phyloP scores from a whole-genome alignment of 768 basidiomycete species.

The Agrocybe pediades region DNA sequence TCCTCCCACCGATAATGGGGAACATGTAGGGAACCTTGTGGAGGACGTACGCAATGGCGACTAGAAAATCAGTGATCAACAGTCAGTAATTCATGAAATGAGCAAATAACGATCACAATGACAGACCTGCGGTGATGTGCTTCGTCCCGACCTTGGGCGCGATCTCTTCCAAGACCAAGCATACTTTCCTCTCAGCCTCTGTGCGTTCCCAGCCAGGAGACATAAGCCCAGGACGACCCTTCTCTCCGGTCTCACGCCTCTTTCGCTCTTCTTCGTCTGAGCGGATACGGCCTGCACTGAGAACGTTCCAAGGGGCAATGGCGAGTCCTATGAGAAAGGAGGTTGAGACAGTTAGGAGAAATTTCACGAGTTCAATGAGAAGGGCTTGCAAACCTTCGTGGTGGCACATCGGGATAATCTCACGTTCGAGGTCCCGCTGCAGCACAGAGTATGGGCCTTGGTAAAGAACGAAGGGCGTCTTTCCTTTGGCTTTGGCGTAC shows the following conservation, averaged over 20 bases:
- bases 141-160: slow-evolving; percentile 50
- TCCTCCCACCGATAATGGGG: slow-evolving; percentile 53
- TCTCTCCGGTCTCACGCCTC: slow-evolving; percentile 31
- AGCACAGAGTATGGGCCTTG: slow-evolving; percentile 48
- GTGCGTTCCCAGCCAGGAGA: slow-evolving; percentile 44
- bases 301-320: slow-evolving; percentile 33
- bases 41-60: slow-evolving; percentile 56
- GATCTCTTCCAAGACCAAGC: slow-evolving; percentile 48
- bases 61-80: slow-evolving; percentile 18
- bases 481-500: slow-evolving; percentile 47
- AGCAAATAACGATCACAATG: not conserved
- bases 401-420: slow-evolving; percentile 49
- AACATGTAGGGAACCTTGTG: slow-evolving; percentile 56
- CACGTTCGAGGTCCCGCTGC: slow-evolving; percentile 50
- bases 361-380: not conserved
- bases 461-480: slow-evolving; percentile 55
- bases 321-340: slow-evolving; percentile 14
- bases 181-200: slow-evolving; percentile 43
- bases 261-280: slow-evolving; percentile 46
- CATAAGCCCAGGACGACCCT: slow-evolving; percentile 30
- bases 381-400: slow-evolving; percentile 40
- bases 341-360: not conserved
- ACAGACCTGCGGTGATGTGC: slow-evolving; percentile 43
- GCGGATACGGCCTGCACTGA: slow-evolving; percentile 46
- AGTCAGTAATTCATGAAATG: not conserved